Percentiles rank a stretch among this genome's conserved stretches.
phyloP scores from a whole-genome alignment of 2,329 filamentous ascomycete genomes.

The Aspergillus cejpii region DNA sequence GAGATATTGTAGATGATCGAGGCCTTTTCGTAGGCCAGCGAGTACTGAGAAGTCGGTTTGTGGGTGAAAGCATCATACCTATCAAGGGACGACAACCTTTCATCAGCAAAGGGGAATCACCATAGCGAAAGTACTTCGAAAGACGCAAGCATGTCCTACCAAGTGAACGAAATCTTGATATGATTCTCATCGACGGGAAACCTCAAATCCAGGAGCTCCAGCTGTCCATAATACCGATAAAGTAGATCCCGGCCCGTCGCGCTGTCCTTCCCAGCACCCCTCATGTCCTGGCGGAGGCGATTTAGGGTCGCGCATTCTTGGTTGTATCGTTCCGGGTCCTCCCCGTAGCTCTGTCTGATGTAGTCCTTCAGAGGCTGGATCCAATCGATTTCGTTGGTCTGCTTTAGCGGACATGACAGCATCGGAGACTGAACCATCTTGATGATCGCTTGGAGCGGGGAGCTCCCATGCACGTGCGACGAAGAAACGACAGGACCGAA shows the following conservation, averaged over 20 bases:
- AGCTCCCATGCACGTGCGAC: constrained; percentile 29
- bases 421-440: constrained; percentile 81
- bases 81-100: constrained; percentile 6
- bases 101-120: constrained; percentile 1
- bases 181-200: constrained; percentile 98
- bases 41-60: constrained; percentile 94
- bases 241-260: constrained; percentile 86
- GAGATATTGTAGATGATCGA: constrained; percentile 99
- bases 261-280: constrained; percentile 93
- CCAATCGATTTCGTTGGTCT: constrained; percentile 99
- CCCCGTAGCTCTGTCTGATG: constrained; percentile 88
- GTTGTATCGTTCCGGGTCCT: constrained; percentile 90
- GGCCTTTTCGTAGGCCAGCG: constrained; percentile 93
- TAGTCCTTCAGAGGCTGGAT: constrained; percentile 83
- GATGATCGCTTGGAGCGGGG: constrained; percentile 29
- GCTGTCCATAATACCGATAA: constrained; percentile 95
- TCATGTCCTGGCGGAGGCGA: constrained; percentile 93
- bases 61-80: constrained; percentile 99
- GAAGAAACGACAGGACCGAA: constrained; percentile 5
- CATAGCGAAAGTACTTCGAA: background rate
- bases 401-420: constrained; percentile 86
- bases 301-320: constrained; percentile 95
- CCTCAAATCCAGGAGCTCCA: constrained; percentile 85
- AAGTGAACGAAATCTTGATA: constrained; percentile 98
- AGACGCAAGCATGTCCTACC: constrained; percentile 50